phyloP scores from a whole-genome alignment of 192 early-diverging fungal species.

The Podila epigama region DNA sequence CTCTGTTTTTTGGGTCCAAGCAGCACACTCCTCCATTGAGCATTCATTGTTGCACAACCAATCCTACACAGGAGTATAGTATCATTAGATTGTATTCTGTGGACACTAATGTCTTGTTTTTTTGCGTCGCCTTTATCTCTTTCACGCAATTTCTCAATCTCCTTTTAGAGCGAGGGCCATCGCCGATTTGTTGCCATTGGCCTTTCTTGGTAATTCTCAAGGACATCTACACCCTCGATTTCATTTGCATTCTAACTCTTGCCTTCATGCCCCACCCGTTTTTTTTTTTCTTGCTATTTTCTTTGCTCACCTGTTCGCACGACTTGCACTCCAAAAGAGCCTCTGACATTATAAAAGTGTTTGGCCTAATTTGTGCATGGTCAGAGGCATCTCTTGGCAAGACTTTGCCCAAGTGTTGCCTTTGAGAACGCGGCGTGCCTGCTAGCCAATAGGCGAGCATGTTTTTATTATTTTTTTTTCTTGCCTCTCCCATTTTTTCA shows the following conservation, averaged over 20 bases:
- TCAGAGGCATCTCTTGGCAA: not conserved
- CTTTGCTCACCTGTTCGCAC: too few relatives aligned
- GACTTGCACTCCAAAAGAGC: too few relatives aligned
- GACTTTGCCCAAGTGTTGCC: not conserved
- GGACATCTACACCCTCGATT: not conserved
- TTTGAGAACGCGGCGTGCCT: slow-evolving; percentile 26
- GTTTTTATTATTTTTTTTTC: not conserved
- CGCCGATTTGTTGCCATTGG: slow-evolving; percentile 76
- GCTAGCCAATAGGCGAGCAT: not conserved
- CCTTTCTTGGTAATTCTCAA: slow-evolving; percentile 68
- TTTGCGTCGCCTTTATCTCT: not conserved
- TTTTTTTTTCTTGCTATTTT: not conserved
- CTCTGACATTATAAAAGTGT: too few relatives aligned
- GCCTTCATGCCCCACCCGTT: not conserved
- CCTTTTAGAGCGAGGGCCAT: slow-evolving; percentile 69
- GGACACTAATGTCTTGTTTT: not conserved
- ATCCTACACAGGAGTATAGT: too few relatives aligned
- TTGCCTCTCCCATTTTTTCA: not conserved
- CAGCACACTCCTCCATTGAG: too few relatives aligned
- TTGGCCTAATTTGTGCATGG: too few relatives aligned
- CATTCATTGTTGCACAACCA: too few relatives aligned
- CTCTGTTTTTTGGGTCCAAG: too few relatives aligned
- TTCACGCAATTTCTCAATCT: not conserved
- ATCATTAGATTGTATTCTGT: too few relatives aligned
- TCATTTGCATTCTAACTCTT: not conserved